Percentiles rank a stretch among this genome's conserved stretches.
These are phyloP conservation scores for Thelonectria rubi DNA, from an alignment of 2,329 filamentous ascomycete species.

Conservation along the genomic window DNA sequence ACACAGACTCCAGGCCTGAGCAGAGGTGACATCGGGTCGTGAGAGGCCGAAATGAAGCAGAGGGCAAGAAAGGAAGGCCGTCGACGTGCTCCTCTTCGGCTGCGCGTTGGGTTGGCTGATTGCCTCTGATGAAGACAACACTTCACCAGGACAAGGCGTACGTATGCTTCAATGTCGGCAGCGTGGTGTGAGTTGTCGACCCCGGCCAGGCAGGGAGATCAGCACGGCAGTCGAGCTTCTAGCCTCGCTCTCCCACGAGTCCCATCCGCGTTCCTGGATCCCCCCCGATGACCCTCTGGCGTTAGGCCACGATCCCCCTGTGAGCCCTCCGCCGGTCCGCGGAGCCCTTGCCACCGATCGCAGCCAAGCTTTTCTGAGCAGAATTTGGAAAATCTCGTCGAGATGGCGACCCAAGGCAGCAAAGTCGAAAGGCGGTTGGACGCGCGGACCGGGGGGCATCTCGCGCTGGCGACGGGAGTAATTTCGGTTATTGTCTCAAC, in stretches of 20 bases:
- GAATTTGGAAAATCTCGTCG: constrained; percentile 17
- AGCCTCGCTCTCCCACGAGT: constrained; percentile 7
- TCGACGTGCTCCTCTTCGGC: background rate
- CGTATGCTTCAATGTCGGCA: background rate
- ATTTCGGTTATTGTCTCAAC: constrained; percentile 49
- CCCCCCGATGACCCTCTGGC: constrained; percentile 12
- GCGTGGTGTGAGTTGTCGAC: background rate
- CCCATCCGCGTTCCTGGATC: constrained; percentile 9
- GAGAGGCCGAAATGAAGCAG: background rate
- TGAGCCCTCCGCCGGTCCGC: background rate
- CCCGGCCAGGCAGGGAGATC: constrained; percentile 1
- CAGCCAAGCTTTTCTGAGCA: constrained; percentile 20
- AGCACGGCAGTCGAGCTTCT: constrained; percentile 9
- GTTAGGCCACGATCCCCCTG: constrained; percentile 22
- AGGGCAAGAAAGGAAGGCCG: background rate
- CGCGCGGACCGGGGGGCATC: constrained; percentile 28
- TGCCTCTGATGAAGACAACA: background rate
- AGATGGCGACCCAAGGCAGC: constrained; percentile 17
- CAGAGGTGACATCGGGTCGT: constrained; percentile 13
- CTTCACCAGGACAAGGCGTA: constrained; percentile 4
- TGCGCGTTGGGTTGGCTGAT: background rate
- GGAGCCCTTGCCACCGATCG: constrained; percentile 20
- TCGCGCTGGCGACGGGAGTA: constrained; percentile 45
- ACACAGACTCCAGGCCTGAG: constrained; percentile 20
- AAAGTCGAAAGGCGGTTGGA: constrained; percentile 25